Evolutionary conservation across 495 filamentous ascomycete genomes (phyloP), one percentile per base, ranked within the genome.

Genomic region (Penicillium roqueforti): DNA sequence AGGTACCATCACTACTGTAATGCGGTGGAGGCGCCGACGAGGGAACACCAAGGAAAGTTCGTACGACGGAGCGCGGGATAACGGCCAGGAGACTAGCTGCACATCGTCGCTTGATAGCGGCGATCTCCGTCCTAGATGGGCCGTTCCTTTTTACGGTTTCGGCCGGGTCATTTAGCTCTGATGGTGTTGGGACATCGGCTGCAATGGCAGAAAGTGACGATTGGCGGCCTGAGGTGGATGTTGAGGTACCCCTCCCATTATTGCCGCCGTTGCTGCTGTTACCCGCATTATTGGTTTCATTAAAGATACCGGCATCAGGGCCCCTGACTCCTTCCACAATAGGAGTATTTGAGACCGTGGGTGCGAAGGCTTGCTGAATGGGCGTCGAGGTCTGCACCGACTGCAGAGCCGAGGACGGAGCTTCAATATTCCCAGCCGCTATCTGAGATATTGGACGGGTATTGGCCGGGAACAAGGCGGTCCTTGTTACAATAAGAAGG

Each of bases 391-490:
- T 46, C 53, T 63, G 67, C 59, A 63, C 69, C 41, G 58, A 68
- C 49, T 65, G 69, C 58, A 65, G 62, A 62, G 63, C 51, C 52
- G 65, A 56, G 50, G 52, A 53, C 52, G 55, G 56, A 41, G 53
- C 47, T 57, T 39, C 57, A 57, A 44, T 54, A 62, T 54, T 60
- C n/a, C 58, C 59, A 43, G 50, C 43, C 59, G 55, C 51, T 55
- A 58, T 57, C 44, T 48, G 47, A 32, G 66, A 47, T 46, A 38
- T 42, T 19, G 76, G 73, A 48, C 80, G 73, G 18, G 81, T 70
- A 71, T 93, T 92, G 72, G 85, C 82, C 25, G 92, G 91, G 67
- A 95, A 95, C 39, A 96, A 71, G 49, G 85, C 78, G 45, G 78
- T 80, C 67, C 92, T 84, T 60, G 83, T 76, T 51, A 78, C 80